Conservation (phyloP, 2,329 filamentous ascomycete species). For the Corinectria fuckeliana region DNA sequence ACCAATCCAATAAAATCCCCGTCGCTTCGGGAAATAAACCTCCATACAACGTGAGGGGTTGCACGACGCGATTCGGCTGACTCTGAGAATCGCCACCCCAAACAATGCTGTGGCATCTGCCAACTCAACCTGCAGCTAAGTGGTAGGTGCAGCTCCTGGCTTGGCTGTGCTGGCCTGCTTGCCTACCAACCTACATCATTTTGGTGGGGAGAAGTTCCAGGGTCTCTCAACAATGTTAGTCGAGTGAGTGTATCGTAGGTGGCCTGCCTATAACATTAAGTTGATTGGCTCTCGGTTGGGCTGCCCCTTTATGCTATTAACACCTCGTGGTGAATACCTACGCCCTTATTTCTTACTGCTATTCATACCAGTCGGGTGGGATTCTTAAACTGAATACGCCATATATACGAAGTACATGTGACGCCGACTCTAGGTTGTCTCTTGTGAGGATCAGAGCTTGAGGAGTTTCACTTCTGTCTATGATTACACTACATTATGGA, state of each 20-base stretch:
- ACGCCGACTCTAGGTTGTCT: no score
- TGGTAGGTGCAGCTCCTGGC: not conserved
- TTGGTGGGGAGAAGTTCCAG: not conserved
- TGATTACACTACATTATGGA: no score
- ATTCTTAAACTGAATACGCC: no score
- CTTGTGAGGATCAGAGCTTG: no score
- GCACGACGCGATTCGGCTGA: not conserved
- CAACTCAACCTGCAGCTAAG: constrained; percentile 22
- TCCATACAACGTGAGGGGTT: constrained; percentile 2
- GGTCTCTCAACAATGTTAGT: not conserved
- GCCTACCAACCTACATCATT: not conserved
- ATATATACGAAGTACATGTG: no score
- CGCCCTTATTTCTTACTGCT: no score
- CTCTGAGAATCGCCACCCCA: constrained; percentile 8
- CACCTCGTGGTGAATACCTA: not conserved
- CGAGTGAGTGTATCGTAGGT: no score
- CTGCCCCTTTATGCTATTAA: not conserved
- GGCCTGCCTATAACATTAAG: not conserved
- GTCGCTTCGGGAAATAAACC: constrained; percentile 14
- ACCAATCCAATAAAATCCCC: constrained; percentile 3
- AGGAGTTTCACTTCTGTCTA: no score
- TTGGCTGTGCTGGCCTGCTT: no score
- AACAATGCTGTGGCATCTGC: constrained; percentile 11
- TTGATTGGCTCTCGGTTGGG: not conserved
- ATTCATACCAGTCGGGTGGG: no score